Evolutionary conservation across 2,329 filamentous ascomycete species (phyloP).

Genomic region (Zymoseptoria brevis): DNA sequence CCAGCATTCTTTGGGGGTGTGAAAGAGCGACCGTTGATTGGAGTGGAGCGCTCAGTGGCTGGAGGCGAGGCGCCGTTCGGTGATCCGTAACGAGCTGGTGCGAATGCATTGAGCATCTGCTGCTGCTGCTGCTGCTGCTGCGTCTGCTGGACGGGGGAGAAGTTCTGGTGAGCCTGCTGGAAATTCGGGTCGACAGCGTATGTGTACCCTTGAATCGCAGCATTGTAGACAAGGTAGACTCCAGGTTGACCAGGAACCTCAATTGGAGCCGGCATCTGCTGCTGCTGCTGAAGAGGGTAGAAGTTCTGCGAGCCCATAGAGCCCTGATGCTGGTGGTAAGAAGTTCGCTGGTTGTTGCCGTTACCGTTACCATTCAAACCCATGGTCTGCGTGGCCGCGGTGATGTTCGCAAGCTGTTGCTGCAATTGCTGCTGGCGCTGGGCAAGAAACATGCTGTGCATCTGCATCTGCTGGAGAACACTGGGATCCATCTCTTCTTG

Average conservation of each 20-base stretch:
- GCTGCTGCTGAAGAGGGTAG: slow-evolving; percentile 48
- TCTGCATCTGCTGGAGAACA: slow-evolving; percentile 79
- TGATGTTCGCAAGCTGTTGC: slow-evolving; percentile 80
- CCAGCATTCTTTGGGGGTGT: slow-evolving; percentile 55
- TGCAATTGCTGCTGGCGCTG: slow-evolving; percentile 93
- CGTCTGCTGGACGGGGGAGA: slow-evolving; percentile 26
- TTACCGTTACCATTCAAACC: slow-evolving; percentile 51
- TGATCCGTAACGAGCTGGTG: slow-evolving; percentile 16
- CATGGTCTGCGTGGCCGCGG: slow-evolving; percentile 69
- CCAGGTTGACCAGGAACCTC: slow-evolving; percentile 63
- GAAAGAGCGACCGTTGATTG: slow-evolving; percentile 52
- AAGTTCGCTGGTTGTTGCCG: slow-evolving; percentile 12
- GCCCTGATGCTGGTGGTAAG: slow-evolving; percentile 16
- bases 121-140: not conserved
- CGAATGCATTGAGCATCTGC: slow-evolving; percentile 18
- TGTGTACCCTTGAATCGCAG: slow-evolving; percentile 72
- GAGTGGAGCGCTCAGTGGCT: slow-evolving; percentile 45
- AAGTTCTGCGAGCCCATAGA: slow-evolving; percentile 47
- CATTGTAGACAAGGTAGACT: slow-evolving; percentile 76
- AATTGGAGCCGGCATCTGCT: slow-evolving; percentile 58
- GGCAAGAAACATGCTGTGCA: slow-evolving; percentile 84
- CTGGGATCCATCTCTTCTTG: slow-evolving; percentile 74
- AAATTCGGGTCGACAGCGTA: slow-evolving; percentile 67
- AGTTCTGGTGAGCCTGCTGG: slow-evolving; percentile 35
- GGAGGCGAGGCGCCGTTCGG: slow-evolving; percentile 64